These are phyloP conservation scores for Saturnispora diversa DNA, from an alignment of 805 yeast genomes.

Conservation along the genomic window DNA sequence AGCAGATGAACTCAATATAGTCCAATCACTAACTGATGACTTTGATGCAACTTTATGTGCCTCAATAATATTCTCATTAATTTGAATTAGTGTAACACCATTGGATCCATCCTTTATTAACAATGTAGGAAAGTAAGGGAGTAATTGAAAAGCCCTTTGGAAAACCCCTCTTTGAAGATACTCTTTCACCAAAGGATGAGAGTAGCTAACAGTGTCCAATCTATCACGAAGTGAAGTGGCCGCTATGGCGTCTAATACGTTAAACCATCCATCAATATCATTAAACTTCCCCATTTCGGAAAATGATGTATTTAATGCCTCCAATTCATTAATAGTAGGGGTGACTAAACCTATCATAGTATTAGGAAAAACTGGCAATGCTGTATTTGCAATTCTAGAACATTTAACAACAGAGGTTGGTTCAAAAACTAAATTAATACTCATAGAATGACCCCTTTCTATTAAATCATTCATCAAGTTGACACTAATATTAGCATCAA, in stretches of 20 bases:
- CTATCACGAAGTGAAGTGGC: conserved; percentile 41
- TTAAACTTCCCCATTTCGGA: conserved; percentile 33
- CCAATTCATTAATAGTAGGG: conserved; percentile 63
- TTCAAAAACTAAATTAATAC: conserved; percentile 45
- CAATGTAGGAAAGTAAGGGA: conserved; percentile 65
- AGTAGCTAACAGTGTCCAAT: conserved; percentile 30
- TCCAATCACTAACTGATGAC: conserved; percentile 13
- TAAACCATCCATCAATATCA: conserved; percentile 65
- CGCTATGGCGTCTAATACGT: conserved; percentile 53
- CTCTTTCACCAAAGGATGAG: conserved; percentile 22
- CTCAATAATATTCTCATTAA: conserved; percentile 21
- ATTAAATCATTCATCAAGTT: conserved; percentile 34
- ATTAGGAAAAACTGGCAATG: conserved; percentile 41
- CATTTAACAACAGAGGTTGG: conserved; percentile 74
- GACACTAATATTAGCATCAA: conserved; percentile 62
- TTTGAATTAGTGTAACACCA: conserved; percentile 48
- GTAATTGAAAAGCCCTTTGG: conserved; percentile 61
- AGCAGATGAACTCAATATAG: conserved; percentile 14
- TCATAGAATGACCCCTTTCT: conserved; percentile 15
- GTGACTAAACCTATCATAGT: conserved; percentile 43
- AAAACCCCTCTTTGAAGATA: conserved; percentile 39
- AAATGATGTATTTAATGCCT: conserved; percentile 45
- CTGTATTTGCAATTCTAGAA: conserved; percentile 33
- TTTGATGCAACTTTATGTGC: conserved; percentile 19
- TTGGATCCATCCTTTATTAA: conserved; percentile 58